A percentile compares a stretch with the other conserved stretches of the same genome.
Evolutionary conservation across 768 basidiomycete species (phyloP).

Genomic region (Coprinopsis sp.): DNA sequence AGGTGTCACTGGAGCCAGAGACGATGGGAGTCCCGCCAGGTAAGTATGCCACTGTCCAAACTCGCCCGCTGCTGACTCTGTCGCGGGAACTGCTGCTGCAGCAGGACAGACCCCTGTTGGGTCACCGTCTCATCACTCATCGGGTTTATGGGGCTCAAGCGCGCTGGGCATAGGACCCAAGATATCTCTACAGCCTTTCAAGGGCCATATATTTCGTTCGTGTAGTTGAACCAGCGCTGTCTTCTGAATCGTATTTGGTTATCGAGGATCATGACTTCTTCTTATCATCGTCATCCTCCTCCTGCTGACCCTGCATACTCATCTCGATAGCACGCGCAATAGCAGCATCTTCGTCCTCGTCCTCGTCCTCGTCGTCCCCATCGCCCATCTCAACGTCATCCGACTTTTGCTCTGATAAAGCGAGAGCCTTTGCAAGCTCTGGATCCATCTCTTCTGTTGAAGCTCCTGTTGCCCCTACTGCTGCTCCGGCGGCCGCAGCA

Average conservation of each 20-base stretch:
- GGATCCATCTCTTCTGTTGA: slow-evolving; percentile 53
- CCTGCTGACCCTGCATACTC: slow-evolving; percentile 75
- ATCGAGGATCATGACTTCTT: slow-evolving; percentile 27
- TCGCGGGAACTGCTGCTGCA: too few relatives aligned
- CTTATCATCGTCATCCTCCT: slow-evolving; percentile 41
- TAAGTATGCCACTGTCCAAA: too few relatives aligned
- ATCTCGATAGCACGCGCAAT: slow-evolving; percentile 89
- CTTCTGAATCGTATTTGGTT: not conserved
- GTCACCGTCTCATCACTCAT: too few relatives aligned
- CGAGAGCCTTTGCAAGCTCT: slow-evolving; percentile 70
- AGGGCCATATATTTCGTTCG: not conserved
- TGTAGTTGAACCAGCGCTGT: slow-evolving; percentile 4
- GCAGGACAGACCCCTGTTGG: too few relatives aligned
- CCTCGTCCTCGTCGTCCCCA: slow-evolving; percentile 57
- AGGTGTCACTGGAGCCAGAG: too few relatives aligned
- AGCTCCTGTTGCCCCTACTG: slow-evolving; percentile 16
- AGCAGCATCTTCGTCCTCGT: slow-evolving; percentile 77
- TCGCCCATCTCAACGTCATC: slow-evolving; percentile 53
- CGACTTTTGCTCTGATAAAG: slow-evolving; percentile 60
- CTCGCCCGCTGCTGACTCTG: too few relatives aligned
- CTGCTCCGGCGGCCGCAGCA: slow-evolving; percentile 21
- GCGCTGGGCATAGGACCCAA: too few relatives aligned
- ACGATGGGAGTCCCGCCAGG: too few relatives aligned
- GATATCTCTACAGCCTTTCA: too few relatives aligned
- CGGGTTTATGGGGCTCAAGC: too few relatives aligned